Conservation (phyloP, 2,329 filamentous ascomycete genomes). For the Herpotrichia juniperi region DNA sequence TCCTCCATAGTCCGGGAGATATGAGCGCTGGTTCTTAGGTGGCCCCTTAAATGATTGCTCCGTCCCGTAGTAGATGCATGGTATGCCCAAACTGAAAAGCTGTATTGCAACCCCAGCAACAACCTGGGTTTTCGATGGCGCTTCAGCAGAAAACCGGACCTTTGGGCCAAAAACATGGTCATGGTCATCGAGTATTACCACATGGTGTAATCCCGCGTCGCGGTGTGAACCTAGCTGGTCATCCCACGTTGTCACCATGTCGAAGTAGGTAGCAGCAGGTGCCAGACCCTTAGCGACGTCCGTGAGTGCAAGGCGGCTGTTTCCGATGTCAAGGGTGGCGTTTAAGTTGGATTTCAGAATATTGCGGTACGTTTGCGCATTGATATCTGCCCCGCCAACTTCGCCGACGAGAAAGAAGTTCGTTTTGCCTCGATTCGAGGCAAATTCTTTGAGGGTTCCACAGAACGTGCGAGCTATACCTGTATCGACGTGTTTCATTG, state of each 20-base stretch:
- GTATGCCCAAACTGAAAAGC: constrained; percentile 28
- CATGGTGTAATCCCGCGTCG: too few species aligned
- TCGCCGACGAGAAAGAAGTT: constrained; percentile 29
- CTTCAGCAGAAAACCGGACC: constrained; percentile 23
- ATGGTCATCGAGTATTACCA: constrained; percentile 24
- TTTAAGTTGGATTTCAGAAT: constrained; percentile 23
- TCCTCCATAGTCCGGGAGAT: too few species aligned
- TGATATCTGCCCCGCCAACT: constrained; percentile 21
- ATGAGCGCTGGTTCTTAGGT: too few species aligned
- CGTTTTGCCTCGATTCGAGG: constrained; percentile 17
- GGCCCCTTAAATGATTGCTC: constrained; percentile 27
- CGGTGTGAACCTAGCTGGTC: too few species aligned
- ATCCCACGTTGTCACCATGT: constrained; percentile 27
- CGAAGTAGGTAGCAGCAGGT: constrained; percentile 21
- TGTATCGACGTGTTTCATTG: constrained; percentile 29
- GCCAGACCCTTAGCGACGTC: constrained; percentile 18
- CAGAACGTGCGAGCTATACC: constrained; percentile 25
- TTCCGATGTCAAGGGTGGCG: constrained; percentile 28
- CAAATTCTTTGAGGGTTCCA: constrained; percentile 25
- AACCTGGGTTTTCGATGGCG: constrained; percentile 10
- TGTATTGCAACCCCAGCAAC: constrained; percentile 23
- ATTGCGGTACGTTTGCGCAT: constrained; percentile 21
- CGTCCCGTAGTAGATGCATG: constrained; percentile 33
- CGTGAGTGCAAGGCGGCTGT: constrained; percentile 24
- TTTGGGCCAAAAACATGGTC: constrained; percentile 17